These are phyloP conservation scores for Penicillium sp. DNA, from an alignment of 2,329 filamentous ascomycete genomes.

Conservation along the genomic window DNA sequence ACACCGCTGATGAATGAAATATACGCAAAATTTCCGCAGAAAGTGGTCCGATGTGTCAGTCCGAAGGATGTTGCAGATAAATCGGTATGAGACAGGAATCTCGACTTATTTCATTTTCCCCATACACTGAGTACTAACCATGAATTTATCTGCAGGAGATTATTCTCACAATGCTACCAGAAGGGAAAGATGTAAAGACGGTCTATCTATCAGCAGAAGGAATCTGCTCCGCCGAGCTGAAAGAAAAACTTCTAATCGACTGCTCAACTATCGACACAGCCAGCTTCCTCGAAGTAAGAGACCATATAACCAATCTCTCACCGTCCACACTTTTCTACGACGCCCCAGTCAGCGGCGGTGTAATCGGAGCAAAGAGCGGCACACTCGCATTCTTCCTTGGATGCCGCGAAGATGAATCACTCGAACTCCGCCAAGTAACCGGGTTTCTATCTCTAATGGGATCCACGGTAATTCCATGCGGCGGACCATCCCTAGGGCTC, in stretches of 20 bases:
- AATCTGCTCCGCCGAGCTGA: constrained; percentile 45
- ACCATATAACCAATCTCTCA: constrained; percentile 39
- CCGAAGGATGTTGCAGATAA: neutral
- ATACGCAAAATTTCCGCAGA: constrained; percentile 1
- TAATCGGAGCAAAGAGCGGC: constrained; percentile 53
- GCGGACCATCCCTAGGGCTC: constrained; percentile 56
- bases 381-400: constrained; percentile 58
- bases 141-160: constrained; percentile 41
- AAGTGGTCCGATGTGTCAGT: neutral
- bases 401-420: constrained; percentile 17
- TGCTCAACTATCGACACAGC: constrained; percentile 58
- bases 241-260: constrained; percentile 53
- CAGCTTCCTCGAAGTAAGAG: constrained; percentile 50
- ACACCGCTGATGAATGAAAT: constrained; percentile 1
- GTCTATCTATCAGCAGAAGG: constrained; percentile 51
- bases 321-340: constrained; percentile 53
- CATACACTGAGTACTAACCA: no score
- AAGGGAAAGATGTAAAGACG: constrained; percentile 52
- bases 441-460: constrained; percentile 55
- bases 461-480: constrained; percentile 56
- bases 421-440: constrained; percentile 46
- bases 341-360: constrained; percentile 55
- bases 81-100: neutral
- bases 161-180: constrained; percentile 56
- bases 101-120: neutral